Base-by-base conservation (phyloP, 768 basidiomycete species). In the Tephrocybe sp. region DNA sequence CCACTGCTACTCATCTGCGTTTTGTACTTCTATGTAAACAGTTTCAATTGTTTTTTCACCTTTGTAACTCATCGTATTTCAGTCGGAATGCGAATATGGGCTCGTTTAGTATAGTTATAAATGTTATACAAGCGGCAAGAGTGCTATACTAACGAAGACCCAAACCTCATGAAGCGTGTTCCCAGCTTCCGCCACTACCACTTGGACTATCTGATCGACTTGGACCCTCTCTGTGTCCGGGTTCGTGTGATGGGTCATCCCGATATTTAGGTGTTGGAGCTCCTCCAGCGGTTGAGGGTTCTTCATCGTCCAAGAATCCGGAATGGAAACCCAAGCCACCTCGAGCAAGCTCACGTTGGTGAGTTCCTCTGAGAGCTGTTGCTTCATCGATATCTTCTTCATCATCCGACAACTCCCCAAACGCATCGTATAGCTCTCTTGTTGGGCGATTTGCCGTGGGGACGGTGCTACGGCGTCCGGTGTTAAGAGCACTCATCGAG, bases 371-470 rank as follows among this genome's bases (percentile, higher is more conserved):
- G 45, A 95, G 71, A 26, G 78, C 79, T 0, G 85, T 84, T 55
- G 77, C 76, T 63, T 94, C 93, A 60, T 90, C 82, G 12, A 72
- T 83, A 51, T 88, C 85, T 30, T 90, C 85, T 13, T 86, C 87
- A 39, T 91, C 88, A 53, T 92, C 93, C 26, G 86, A 88, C 22
- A 85, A 78, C 62, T 93, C 92, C 32, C 92, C 93, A 69, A 98
- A 98, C 14, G 96, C 95, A 68, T 98, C 94, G 61, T 98, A 98
- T 54, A 99, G 64, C 68, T 98, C 96, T 70, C 88, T 88, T 44
- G 93, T 89, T 16, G 70, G 69, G 44, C 85, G 76, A 33, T 77
- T 71, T 19, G 65, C 26, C 61, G 64, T 58, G 17, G 61, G 57
- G 19, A 67, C 51, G 23, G 72, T 39, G 26, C 50, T 43, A 1